These are phyloP conservation scores for Termitomyces sp. DNA, from an alignment of 768 basidiomycete genomes.

Conservation along the genomic window DNA sequence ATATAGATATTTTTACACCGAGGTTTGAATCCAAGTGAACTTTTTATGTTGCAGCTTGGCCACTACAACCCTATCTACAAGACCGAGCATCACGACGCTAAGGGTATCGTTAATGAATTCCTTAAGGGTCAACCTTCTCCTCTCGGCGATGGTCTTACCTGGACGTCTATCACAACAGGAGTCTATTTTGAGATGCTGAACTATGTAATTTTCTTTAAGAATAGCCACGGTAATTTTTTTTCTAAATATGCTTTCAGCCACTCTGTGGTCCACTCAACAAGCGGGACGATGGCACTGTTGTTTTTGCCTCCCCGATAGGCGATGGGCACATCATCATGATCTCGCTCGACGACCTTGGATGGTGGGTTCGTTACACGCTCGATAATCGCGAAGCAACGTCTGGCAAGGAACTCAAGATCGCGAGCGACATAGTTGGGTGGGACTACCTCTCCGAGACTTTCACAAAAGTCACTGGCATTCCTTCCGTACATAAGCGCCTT, in stretches of 20 bases:
- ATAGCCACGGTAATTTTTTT: too few species aligned
- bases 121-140: slow-evolving; percentile 29
- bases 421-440: slow-evolving; percentile 32
- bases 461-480: slow-evolving; percentile 30
- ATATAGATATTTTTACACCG: background rate
- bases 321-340: slow-evolving; percentile 33
- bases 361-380: slow-evolving; percentile 34
- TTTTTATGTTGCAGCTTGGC: slow-evolving; percentile 9
- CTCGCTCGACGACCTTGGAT: slow-evolving; percentile 32
- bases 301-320: slow-evolving; percentile 30
- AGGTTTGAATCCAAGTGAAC: background rate
- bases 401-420: slow-evolving; percentile 29
- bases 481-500: slow-evolving; percentile 26
- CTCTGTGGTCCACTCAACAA: slow-evolving; percentile 29
- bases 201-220: slow-evolving; percentile 18
- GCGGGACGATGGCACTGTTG: slow-evolving; percentile 32
- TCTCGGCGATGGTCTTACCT: slow-evolving; percentile 25
- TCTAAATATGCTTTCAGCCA: slow-evolving; percentile 9
- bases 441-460: slow-evolving; percentile 30
- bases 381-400: slow-evolving; percentile 29
- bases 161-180: slow-evolving; percentile 31
- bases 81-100: slow-evolving; percentile 34
- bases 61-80: slow-evolving; percentile 25
- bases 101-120: slow-evolving; percentile 34
- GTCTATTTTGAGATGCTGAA: slow-evolving; percentile 39